phyloP scores from a whole-genome alignment of 345 rosid species.

The Microthlaspi erraticum region DNA sequence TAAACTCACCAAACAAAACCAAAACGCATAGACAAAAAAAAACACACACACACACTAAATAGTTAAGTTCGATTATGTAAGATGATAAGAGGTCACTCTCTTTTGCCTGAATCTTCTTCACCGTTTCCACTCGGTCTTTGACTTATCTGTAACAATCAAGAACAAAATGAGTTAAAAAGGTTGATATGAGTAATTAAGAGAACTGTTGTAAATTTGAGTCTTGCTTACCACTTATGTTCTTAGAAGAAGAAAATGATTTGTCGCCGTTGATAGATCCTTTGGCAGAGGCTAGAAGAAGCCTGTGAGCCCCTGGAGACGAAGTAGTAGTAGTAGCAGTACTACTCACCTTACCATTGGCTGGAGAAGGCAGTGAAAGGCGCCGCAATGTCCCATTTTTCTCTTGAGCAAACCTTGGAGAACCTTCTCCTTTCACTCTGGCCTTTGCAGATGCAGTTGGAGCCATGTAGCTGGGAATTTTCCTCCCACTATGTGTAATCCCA shows the following conservation, averaged over 20 bases:
- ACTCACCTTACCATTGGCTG: conserved; percentile 52
- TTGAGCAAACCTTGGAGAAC: conserved; percentile 53
- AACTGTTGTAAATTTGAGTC: conserved; percentile 2
- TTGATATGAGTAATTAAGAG: conserved; percentile 5
- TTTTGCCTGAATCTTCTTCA: conserved; percentile 47
- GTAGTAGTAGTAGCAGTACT: conserved; percentile 51
- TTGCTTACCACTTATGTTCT: conserved; percentile 60
- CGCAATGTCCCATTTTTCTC: conserved; percentile 56
- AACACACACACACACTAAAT: conserved; percentile 21
- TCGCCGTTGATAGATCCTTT: conserved; percentile 60
- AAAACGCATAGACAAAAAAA: conserved; percentile 11
- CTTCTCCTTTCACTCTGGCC: conserved; percentile 74
- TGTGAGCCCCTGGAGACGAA: conserved; percentile 63
- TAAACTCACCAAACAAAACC: conserved; percentile 44
- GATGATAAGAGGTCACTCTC: conserved; percentile 26
- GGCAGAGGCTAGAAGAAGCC: conserved; percentile 55
- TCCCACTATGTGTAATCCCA: conserved; percentile 47
- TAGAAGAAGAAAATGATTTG: conserved; percentile 61
- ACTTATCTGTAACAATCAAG: conserved; percentile 60
- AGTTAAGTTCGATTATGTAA: conserved; percentile 24
- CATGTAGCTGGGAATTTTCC: conserved; percentile 85
- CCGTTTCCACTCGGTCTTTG: conserved; percentile 77
- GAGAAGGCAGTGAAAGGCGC: conserved; percentile 78
- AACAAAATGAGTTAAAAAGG: conserved; percentile 15
- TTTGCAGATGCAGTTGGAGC: conserved; percentile 84